These are phyloP conservation scores for Linnemannia schmuckeri DNA, from an alignment of 192 early-diverging fungal species.

Conservation along the genomic window DNA sequence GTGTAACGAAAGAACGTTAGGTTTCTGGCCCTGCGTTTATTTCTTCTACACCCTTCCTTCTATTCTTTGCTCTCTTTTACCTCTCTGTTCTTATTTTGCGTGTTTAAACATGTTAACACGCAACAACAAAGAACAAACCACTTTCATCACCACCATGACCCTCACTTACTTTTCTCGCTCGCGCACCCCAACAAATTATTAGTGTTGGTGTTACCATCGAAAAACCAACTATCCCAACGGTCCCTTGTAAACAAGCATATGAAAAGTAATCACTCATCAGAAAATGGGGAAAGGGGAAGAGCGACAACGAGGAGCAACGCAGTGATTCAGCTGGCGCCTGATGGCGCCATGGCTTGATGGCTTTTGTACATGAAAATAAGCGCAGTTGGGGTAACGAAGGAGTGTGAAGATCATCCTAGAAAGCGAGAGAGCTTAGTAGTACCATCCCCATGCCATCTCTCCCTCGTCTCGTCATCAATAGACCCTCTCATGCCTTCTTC, in stretches of 20 bases:
- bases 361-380: background rate
- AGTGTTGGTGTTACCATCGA: background rate
- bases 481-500: background rate
- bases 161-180: background rate
- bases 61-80: background rate
- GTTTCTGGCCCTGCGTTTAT: background rate
- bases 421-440: background rate
- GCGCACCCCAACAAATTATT: background rate
- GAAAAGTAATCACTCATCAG: background rate
- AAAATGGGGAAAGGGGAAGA: background rate
- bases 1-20: background rate
- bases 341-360: background rate
- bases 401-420: background rate
- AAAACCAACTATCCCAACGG: background rate
- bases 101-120: background rate
- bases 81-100: background rate
- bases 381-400: background rate
- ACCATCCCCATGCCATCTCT: background rate
- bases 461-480: background rate
- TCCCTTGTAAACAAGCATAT: background rate
- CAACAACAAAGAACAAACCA: background rate
- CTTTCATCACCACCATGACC: too few relatives aligned
- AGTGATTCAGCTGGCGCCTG: background rate
- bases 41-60: conserved; percentile 1
- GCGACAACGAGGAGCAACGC: background rate